These are phyloP conservation scores for Teunomyces atbi DNA, from an alignment of 805 yeast species.

Conservation along the genomic window DNA sequence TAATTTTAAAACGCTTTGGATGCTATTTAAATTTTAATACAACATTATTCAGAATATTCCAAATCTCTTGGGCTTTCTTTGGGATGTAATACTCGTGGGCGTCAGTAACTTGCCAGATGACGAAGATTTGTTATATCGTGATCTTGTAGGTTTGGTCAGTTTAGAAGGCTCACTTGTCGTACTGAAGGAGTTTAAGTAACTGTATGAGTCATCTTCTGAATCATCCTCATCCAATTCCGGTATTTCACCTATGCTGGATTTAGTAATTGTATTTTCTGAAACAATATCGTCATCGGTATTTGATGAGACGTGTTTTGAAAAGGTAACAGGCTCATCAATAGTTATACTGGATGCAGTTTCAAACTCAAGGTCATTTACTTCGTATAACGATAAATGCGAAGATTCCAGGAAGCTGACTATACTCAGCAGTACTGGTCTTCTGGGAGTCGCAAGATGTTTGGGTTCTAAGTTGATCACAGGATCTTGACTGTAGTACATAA, in stretches of 20 bases:
- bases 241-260: not conserved
- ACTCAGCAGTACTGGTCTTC: not conserved
- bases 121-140: not conserved
- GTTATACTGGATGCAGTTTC: not conserved
- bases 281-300: not conserved
- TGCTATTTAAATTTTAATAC: not conserved
- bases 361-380: conserved; percentile 4
- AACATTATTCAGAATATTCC: not conserved
- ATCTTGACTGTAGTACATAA: conserved; percentile 1
- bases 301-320: not conserved
- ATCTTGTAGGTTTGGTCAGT: not conserved
- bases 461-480: not conserved
- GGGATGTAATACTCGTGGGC: not conserved
- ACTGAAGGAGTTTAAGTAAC: conserved; percentile 17
- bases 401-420: conserved; percentile 6
- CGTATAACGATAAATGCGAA: conserved; percentile 8
- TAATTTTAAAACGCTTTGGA: not conserved
- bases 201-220: conserved; percentile 15
- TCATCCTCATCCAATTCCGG: conserved; percentile 6
- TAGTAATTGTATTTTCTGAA: conserved; percentile 1
- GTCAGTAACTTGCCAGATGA: not conserved
- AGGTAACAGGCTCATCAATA: not conserved
- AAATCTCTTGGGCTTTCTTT: not conserved
- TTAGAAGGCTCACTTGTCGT: not conserved
- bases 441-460: not conserved